Conservation (phyloP, 164 flowering plant genomes). For the Piper longum region DNA sequence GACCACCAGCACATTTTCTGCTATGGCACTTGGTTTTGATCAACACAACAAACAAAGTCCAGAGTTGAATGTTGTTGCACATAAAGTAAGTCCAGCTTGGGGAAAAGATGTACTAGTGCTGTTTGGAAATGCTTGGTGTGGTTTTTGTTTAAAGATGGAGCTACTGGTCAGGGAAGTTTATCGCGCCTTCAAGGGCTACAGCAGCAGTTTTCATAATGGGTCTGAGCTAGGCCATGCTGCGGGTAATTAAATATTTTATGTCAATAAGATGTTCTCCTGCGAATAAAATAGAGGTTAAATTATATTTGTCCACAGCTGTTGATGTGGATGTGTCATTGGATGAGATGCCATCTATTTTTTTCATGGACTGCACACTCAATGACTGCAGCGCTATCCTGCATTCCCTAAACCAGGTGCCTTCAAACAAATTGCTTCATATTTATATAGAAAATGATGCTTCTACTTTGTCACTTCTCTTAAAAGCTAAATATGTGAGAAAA, state of each 20-base stretch:
- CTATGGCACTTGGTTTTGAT: constrained; percentile 37
- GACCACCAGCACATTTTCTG: constrained; percentile 34
- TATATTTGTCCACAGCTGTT: background rate
- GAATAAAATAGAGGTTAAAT: too few relatives aligned
- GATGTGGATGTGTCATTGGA: constrained; percentile 11
- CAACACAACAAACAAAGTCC: constrained; percentile 5
- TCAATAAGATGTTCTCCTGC: background rate
- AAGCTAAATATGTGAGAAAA: background rate
- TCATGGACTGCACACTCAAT: constrained; percentile 83
- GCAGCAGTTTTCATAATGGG: constrained; percentile 20
- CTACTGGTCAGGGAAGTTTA: constrained; percentile 80
- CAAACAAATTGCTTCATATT: background rate
- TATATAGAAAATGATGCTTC: background rate
- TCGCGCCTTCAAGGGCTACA: constrained; percentile 49
- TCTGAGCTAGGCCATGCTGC: constrained; percentile 1
- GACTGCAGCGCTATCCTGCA: constrained; percentile 60
- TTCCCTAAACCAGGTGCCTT: constrained; percentile 46
- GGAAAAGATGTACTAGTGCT: constrained; percentile 74
- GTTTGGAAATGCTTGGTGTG: constrained; percentile 84
- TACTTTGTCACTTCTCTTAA: background rate
- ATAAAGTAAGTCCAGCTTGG: constrained; percentile 22
- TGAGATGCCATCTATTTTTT: constrained; percentile 50
- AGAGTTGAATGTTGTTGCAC: constrained; percentile 11
- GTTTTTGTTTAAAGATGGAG: constrained; percentile 90
- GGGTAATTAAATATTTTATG: background rate